A percentile compares a stretch with the other conserved stretches of the same genome.
Conservation (phyloP, 768 basidiomycete genomes). For the Suillus americanus region DNA sequence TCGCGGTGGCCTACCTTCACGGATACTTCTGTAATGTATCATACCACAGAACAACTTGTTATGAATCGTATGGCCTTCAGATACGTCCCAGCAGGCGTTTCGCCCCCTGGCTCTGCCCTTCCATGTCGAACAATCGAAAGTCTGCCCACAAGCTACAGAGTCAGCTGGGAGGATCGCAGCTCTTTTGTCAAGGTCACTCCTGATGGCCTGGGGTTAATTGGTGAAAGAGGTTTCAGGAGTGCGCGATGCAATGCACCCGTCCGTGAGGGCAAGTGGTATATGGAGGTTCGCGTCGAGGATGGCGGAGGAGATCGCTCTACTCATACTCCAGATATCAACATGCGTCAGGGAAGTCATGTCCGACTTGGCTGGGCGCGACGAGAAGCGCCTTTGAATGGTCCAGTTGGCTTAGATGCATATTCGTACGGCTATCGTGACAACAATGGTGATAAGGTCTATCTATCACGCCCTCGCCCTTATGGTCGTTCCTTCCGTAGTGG, state of each 20-base stretch:
- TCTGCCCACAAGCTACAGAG: slow-evolving; percentile 63
- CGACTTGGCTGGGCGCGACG: slow-evolving; percentile 90
- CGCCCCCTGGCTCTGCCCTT: slow-evolving; percentile 51
- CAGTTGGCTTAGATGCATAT: slow-evolving; percentile 92
- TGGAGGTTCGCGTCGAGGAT: slow-evolving; percentile 81
- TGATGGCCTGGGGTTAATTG: slow-evolving; percentile 73
- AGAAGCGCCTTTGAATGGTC: slow-evolving; percentile 91
- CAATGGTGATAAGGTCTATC: slow-evolving; percentile 85
- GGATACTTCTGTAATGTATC: slow-evolving; percentile 50
- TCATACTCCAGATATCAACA: slow-evolving; percentile 42
- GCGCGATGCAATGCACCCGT: slow-evolving; percentile 89
- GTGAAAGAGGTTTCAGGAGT: slow-evolving; percentile 88
- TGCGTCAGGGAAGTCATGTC: slow-evolving; percentile 75
- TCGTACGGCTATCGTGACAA: slow-evolving; percentile 91
- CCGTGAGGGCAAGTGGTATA: slow-evolving; percentile 89
- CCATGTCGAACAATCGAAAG: slow-evolving; percentile 83
- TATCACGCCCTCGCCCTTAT: slow-evolving; percentile 80
- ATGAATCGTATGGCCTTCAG: slow-evolving; percentile 78
- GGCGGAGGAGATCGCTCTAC: slow-evolving; percentile 62
- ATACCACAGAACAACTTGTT: slow-evolving; percentile 68
- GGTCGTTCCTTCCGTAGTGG: slow-evolving; percentile 73
- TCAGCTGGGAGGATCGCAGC: slow-evolving; percentile 92
- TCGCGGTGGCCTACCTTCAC: slow-evolving; percentile 74
- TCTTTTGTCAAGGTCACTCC: slow-evolving; percentile 75
- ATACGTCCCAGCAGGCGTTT: slow-evolving; percentile 78